Evolutionary conservation across 192 early-diverging fungal species (phyloP).

Genomic region (Backusella psychrophila): DNA sequence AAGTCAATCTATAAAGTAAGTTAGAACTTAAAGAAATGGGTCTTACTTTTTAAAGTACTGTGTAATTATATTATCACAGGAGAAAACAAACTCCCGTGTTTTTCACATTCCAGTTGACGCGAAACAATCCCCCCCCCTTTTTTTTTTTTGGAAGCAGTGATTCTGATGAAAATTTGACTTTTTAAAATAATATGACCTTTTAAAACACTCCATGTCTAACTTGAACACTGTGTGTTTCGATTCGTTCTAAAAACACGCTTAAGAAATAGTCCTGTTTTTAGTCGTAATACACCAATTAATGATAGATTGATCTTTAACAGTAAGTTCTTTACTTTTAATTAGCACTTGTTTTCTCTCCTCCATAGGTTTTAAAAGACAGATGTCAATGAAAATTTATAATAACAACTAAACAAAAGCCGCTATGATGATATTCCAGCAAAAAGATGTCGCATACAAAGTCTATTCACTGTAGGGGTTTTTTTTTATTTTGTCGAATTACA

Average conservation of each 20-base stretch:
- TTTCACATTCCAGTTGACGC: background rate
- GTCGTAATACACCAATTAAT: background rate
- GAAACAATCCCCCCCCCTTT: background rate
- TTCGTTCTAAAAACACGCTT: background rate
- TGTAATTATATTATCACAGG: background rate
- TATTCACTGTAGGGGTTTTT: too few relatives aligned
- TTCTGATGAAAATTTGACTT: background rate
- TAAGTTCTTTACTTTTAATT: background rate
- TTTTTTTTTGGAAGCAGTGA: background rate
- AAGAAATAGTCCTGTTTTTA: background rate
- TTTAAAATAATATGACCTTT: background rate
- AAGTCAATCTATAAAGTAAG: background rate
- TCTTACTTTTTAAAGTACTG: constrained; percentile 4
- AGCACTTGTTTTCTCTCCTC: background rate
- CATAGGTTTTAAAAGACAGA: background rate
- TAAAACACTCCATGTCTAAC: background rate
- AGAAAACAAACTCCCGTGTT: background rate
- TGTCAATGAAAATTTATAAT: too few relatives aligned
- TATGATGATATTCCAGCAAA: too few relatives aligned
- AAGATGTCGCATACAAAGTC: too few relatives aligned
- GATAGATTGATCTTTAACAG: background rate
- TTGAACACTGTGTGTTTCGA: background rate
- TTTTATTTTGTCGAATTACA: background rate
- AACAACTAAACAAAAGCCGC: too few relatives aligned
- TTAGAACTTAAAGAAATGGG: background rate